Conservation (phyloP, 805 yeast genomes). For the Nakazawaea ambrosiae region DNA sequence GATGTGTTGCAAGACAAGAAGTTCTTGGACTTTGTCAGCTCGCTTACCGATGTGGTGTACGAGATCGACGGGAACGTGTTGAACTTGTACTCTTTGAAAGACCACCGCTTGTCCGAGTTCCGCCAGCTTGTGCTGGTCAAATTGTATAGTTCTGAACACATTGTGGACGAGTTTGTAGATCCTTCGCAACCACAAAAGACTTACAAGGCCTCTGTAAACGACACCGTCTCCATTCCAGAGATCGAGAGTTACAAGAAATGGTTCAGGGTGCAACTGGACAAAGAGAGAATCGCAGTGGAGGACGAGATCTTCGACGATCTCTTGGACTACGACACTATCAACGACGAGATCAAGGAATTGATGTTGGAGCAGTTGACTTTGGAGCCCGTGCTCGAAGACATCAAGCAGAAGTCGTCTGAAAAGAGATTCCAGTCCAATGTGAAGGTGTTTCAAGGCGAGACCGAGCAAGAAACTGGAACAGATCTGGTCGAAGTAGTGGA, state of each 20-base stretch:
- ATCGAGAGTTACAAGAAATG: conserved; percentile 8
- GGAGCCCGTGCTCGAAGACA: conserved; percentile 7
- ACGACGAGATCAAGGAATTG: conserved; percentile 3
- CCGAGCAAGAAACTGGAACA: background rate
- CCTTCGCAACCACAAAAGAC: background rate
- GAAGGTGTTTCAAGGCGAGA: background rate
- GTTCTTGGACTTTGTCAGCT: conserved; percentile 1
- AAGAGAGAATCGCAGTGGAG: background rate
- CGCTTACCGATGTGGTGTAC: conserved; percentile 19
- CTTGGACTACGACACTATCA: conserved; percentile 7
- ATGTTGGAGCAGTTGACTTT: conserved; percentile 6
- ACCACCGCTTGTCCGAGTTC: conserved; percentile 1
- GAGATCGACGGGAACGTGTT: conserved; percentile 20
- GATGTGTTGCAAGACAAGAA: conserved; percentile 7
- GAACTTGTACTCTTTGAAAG: conserved; percentile 19
- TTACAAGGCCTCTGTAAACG: background rate
- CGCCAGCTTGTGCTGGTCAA: conserved; percentile 4
- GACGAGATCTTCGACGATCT: conserved; percentile 8
- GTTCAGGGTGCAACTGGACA: conserved; percentile 4
- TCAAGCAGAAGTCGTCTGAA: background rate
- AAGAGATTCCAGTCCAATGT: background rate
- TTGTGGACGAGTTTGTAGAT: background rate
- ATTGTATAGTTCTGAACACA: background rate
- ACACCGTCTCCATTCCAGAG: background rate
- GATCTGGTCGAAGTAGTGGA: background rate